These are phyloP conservation scores for Anacardium occidentale DNA, from an alignment of 345 rosid genomes.

Conservation along the genomic window DNA sequence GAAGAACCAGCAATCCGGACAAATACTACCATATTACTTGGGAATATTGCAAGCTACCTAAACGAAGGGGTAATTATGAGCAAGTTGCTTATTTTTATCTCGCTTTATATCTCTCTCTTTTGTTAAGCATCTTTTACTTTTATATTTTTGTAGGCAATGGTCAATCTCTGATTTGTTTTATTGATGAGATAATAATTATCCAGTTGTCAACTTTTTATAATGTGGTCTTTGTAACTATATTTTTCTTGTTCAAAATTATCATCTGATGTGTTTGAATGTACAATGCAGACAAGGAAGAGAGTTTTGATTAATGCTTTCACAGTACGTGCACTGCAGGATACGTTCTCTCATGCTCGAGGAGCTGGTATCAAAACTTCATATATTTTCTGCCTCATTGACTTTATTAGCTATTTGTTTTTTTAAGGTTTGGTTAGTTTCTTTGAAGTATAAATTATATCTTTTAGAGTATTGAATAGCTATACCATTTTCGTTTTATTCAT, in stretches of 20 bases:
- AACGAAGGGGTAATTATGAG: slow-evolving; percentile 81
- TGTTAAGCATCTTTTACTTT: slow-evolving; percentile 9
- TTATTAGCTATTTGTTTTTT: background rate
- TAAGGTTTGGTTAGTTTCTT: background rate
- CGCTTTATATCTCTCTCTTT: background rate
- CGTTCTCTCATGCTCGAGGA: slow-evolving; percentile 97
- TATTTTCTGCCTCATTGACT: background rate
- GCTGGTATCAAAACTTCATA: slow-evolving; percentile 61
- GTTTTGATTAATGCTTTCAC: slow-evolving; percentile 97
- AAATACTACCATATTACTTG: slow-evolving; percentile 95
- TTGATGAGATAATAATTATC: slow-evolving; percentile 2
- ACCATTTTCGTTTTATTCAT: background rate
- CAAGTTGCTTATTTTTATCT: slow-evolving; percentile 5
- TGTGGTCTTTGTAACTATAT: background rate
- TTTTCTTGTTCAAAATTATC: slow-evolving; percentile 15
- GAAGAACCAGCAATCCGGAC: slow-evolving; percentile 99
- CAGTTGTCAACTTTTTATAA: background rate
- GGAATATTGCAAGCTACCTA: slow-evolving; percentile 83
- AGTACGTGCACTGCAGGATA: slow-evolving; percentile 95
- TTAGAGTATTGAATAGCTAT: background rate
- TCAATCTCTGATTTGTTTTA: background rate
- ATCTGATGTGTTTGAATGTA: slow-evolving; percentile 20
- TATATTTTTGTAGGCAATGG: slow-evolving; percentile 11
- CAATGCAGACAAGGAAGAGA: slow-evolving; percentile 84
- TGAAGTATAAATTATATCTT: background rate